Conservation (phyloP, 192 early-diverging fungal genomes). For the Polychytrium aggregatum region DNA sequence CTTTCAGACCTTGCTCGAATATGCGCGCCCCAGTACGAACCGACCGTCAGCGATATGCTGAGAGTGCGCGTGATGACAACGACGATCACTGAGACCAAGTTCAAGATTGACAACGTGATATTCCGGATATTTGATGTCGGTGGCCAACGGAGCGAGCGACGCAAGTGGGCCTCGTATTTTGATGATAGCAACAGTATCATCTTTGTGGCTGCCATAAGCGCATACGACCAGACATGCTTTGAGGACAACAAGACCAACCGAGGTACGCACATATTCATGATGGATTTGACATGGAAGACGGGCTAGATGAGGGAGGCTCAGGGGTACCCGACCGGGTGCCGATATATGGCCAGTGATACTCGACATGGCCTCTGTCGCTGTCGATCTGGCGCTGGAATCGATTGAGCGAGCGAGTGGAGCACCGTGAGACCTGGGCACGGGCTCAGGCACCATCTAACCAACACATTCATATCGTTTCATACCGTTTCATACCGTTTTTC, state of each 20-base stretch:
- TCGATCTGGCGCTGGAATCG: too few species aligned
- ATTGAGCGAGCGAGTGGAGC: too few species aligned
- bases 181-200: constrained; percentile 61
- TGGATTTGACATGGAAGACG: too few species aligned
- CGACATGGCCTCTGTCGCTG: too few species aligned
- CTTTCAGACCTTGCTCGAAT: constrained; percentile 33
- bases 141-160: constrained; percentile 51
- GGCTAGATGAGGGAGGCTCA: too few species aligned
- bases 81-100: constrained; percentile 56
- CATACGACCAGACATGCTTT: constrained; percentile 50
- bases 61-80: constrained; percentile 56
- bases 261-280: constrained; percentile 18
- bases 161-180: constrained; percentile 63
- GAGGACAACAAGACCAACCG: constrained; percentile 54
- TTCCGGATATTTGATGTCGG: constrained; percentile 62
- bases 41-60: constrained; percentile 59
- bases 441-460: too few species aligned
- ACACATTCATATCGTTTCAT: too few species aligned
- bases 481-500: too few species aligned
- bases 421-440: too few species aligned
- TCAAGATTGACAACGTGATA: constrained; percentile 45
- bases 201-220: constrained; percentile 51
- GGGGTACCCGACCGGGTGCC: too few species aligned
- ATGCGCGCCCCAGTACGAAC: constrained; percentile 34
- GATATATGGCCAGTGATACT: too few species aligned